These are phyloP conservation scores for Canavalia ensiformis DNA, from an alignment of 306 rosid genomes.

Conservation along the genomic window DNA sequence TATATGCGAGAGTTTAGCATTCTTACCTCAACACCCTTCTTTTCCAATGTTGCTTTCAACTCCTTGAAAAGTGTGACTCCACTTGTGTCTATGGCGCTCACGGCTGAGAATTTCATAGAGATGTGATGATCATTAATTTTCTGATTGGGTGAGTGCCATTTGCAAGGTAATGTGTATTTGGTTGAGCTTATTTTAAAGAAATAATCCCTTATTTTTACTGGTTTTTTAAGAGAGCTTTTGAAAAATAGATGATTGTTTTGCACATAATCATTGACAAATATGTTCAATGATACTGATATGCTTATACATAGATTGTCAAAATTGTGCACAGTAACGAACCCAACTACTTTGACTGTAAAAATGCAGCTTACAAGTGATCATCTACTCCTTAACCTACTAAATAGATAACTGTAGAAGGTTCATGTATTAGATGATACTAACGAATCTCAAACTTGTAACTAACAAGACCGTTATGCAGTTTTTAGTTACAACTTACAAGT, in stretches of 20 bases:
- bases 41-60: constrained; percentile 68
- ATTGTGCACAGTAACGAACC: neutral
- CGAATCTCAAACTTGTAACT: no score
- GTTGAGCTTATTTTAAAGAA: no score
- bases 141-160: neutral
- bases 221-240: no score
- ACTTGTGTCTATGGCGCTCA: constrained; percentile 89
- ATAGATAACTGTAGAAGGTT: neutral
- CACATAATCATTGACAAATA: no score
- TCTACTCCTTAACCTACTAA: neutral
- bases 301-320: no score
- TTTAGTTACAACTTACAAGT: no score
- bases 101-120: constrained; percentile 65
- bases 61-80: constrained; percentile 81
- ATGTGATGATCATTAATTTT: constrained; percentile 22
- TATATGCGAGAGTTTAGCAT: neutral
- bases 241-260: neutral
- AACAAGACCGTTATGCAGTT: no score
- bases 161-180: neutral
- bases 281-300: no score
- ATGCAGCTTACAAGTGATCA: neutral
- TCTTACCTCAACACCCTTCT: constrained; percentile 81
- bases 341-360: constrained; percentile 10
- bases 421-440: no score
- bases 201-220: no score